These are phyloP conservation scores for Geotrichum fermentans DNA, from an alignment of 1,139 yeast species.

Conservation along the genomic window DNA sequence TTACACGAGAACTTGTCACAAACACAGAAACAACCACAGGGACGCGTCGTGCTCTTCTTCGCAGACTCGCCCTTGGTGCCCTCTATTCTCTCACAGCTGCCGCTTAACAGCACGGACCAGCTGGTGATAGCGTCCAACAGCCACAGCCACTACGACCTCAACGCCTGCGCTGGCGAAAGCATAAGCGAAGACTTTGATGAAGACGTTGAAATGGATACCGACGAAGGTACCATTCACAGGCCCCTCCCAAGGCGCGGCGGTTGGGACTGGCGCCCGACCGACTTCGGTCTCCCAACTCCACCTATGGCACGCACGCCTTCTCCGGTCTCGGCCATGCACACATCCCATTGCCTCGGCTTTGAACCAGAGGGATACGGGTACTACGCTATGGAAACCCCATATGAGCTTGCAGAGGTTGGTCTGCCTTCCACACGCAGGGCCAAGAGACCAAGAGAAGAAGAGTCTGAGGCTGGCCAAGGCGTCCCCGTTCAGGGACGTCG, in stretches of 20 bases:
- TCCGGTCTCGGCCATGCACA: background rate
- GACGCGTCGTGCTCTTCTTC: background rate
- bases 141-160: background rate
- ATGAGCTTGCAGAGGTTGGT: background rate
- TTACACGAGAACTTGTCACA: background rate
- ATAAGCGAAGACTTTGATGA: background rate
- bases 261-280: too few relatives aligned
- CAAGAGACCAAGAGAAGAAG: background rate
- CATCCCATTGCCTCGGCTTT: background rate
- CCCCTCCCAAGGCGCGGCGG: background rate
- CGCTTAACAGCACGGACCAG: background rate
- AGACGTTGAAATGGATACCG: background rate
- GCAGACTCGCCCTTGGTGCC: background rate
- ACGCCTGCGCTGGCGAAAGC: background rate
- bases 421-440: background rate
- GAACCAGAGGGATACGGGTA: constrained; percentile 9
- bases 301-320: background rate
- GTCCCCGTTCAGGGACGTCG: too few relatives aligned
- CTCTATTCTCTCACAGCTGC: background rate
- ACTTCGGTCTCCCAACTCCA: background rate
- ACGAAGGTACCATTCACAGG: background rate
- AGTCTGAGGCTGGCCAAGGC: background rate
- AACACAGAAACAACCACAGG: background rate
- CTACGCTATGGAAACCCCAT: constrained; percentile 3
- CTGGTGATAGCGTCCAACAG: background rate